These are phyloP conservation scores for Talaromyces sp. DNA, from an alignment of 2,329 filamentous ascomycete species.

Conservation along the genomic window DNA sequence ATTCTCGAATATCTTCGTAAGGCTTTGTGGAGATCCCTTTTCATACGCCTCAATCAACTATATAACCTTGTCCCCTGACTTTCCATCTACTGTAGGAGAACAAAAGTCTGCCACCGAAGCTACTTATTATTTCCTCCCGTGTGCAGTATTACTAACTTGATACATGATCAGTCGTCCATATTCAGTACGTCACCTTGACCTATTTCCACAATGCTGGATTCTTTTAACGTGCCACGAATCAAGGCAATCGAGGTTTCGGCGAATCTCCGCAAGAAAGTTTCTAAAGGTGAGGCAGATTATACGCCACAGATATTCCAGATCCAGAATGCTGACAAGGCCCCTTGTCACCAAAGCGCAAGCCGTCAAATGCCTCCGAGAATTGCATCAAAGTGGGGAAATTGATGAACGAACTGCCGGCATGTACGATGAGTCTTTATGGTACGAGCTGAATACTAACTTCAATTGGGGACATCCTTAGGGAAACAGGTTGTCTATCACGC, in stretches of 20 bases:
- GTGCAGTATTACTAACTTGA: background rate
- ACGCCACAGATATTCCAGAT: background rate
- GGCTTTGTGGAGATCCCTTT: slow-evolving; percentile 18
- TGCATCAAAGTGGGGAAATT: slow-evolving; percentile 63
- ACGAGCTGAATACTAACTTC: background rate
- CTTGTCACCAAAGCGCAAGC: slow-evolving; percentile 50
- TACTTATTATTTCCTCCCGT: background rate
- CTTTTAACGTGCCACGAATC: background rate
- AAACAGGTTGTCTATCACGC: slow-evolving; percentile 66
- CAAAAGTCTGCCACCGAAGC: slow-evolving; percentile 47
- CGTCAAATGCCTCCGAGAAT: slow-evolving; percentile 63
- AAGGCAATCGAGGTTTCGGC: slow-evolving; percentile 61
- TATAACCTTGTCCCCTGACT: too few relatives aligned
- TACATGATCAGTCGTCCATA: slow-evolving; percentile 53
- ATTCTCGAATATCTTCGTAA: slow-evolving; percentile 56
- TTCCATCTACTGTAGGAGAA: too few relatives aligned
- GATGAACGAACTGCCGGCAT: slow-evolving; percentile 59
- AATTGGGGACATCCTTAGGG: slow-evolving; percentile 40
- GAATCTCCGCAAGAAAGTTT: slow-evolving; percentile 64
- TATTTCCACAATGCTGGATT: too few relatives aligned
- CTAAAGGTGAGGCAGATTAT: slow-evolving; percentile 50
- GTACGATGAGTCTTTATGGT: slow-evolving; percentile 9
- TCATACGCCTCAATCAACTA: too few relatives aligned
- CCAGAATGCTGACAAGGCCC: background rate
- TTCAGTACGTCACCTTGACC: slow-evolving; percentile 45